Evolutionary conservation across 2,329 filamentous ascomycete species (phyloP).

Genomic region (Ophiosphaerella narmari): DNA sequence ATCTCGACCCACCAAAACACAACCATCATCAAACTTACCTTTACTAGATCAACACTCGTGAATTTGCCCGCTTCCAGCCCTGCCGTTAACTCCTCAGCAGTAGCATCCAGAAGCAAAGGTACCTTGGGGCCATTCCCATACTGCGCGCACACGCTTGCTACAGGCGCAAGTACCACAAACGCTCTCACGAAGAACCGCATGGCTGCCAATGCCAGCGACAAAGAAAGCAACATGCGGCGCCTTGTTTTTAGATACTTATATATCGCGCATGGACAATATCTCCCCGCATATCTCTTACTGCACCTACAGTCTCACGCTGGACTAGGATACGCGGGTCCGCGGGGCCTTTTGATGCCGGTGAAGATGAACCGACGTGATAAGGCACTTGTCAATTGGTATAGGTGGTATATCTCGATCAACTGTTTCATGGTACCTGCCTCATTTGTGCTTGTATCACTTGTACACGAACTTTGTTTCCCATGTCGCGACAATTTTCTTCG

Average conservation of each 20-base stretch:
- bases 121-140: slow-evolving; percentile 12
- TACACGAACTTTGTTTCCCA: too few species aligned
- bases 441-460: neutral
- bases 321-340: too few species aligned
- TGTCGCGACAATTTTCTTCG: neutral
- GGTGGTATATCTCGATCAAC: too few species aligned
- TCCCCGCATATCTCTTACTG: too few species aligned
- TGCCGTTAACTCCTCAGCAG: slow-evolving; percentile 55
- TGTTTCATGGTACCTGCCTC: neutral
- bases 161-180: slow-evolving; percentile 25
- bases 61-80: slow-evolving; percentile 58
- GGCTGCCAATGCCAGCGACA: neutral
- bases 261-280: too few species aligned
- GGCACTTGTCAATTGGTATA: too few species aligned
- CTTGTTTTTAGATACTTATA: too few species aligned
- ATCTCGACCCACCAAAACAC: neutral
- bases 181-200: slow-evolving; percentile 19
- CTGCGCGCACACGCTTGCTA: slow-evolving; percentile 19
- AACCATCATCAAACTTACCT: slow-evolving; percentile 8
- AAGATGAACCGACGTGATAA: too few species aligned
- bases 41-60: slow-evolving; percentile 62
- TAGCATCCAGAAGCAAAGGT: slow-evolving; percentile 56
- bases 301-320: too few species aligned
- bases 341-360: too few species aligned
- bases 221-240: neutral